phyloP scores from a whole-genome alignment of 768 basidiomycete species.

The Pisolithus albus region DNA sequence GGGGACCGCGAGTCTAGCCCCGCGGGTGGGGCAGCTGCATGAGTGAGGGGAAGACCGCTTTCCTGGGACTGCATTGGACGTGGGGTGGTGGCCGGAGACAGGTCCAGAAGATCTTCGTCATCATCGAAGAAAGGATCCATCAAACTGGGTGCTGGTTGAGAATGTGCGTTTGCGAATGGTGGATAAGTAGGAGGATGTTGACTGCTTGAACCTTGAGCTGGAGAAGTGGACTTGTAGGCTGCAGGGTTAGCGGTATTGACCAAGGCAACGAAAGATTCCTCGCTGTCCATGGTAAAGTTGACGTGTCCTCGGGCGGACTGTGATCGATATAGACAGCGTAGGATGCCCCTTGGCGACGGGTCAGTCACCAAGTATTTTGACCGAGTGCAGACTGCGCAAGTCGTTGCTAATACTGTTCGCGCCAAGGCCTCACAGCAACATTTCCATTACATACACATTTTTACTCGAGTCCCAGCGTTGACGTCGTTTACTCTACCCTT shows the following conservation, averaged over 20 bases:
- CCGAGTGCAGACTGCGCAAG: too few relatives aligned
- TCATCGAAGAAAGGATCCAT: conserved; percentile 85
- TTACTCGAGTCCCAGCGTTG: too few relatives aligned
- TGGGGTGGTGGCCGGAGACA: conserved; percentile 35
- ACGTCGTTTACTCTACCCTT: too few relatives aligned
- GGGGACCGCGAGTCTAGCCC: conserved; percentile 46
- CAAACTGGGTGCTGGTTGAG: conserved; percentile 30
- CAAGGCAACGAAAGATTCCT: conserved; percentile 24
- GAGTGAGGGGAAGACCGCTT: conserved; percentile 50
- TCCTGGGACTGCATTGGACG: conserved; percentile 42
- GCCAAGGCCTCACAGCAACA: background rate
- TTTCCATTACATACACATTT: background rate
- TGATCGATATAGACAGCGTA: background rate
- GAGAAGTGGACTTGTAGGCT: background rate
- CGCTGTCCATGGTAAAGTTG: conserved; percentile 14
- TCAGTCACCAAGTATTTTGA: background rate
- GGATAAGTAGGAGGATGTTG: conserved; percentile 41
- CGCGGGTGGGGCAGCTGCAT: conserved; percentile 55
- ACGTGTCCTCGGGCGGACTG: background rate
- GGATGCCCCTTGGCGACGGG: background rate
- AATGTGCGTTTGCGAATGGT: conserved; percentile 35
- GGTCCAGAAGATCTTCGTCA: conserved; percentile 48
- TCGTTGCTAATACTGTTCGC: too few relatives aligned
- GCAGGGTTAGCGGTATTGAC: conserved; percentile 24
- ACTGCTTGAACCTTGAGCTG: background rate